Base-by-base conservation (phyloP, 331 rosid species). In the Acacia concinna region DNA sequence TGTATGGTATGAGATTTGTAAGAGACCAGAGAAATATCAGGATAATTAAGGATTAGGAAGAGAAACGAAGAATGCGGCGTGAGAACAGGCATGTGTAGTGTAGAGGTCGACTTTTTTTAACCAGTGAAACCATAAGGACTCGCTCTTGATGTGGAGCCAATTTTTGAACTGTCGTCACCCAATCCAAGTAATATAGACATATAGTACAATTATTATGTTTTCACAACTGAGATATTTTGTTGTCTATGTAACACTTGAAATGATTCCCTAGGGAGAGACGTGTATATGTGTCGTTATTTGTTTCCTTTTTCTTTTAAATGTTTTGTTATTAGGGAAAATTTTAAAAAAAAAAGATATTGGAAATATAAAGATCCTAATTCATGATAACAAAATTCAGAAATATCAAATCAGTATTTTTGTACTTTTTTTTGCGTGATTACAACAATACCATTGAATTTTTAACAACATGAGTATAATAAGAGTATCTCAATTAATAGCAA, bases 91-190 rank as follows among this genome's bases (percentile, higher is more conserved):
- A 75, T 62, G 70, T 15, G n/a, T 38, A 38, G 41, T 66, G 62
- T 4, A 23, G 23, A 12, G 49, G 59, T 75, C 40, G 27, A 59
- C n/a, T 65, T 78, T 78, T 18, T 81, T 57, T 56, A 73, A 83
- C 74, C 78, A 71, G 1, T 70, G 38, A 73, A 70, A 76, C 79
- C 94, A 93, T 52, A 6, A 44, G 80, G 91, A 92, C 92, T 90
- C 95, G 97, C 81, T 90, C 93, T 79, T 46, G 38, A 77, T 52
- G 63, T 57, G 44, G 82, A 82, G 75, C 73, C 66, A 77, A 9
- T 56, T 65, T 44, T 68, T 81, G 67, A 14, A 20, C 47, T 49
- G 56, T 49, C 78, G 84, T 4, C 27, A 52, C 59, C 59, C 30
- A n/a, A 30, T 54, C 23, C 23, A 51, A 18, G 59, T 51, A 21